phyloP scores from a whole-genome alignment of 73 alveolate species.

The Tetrahymena malaccensis region DNA sequence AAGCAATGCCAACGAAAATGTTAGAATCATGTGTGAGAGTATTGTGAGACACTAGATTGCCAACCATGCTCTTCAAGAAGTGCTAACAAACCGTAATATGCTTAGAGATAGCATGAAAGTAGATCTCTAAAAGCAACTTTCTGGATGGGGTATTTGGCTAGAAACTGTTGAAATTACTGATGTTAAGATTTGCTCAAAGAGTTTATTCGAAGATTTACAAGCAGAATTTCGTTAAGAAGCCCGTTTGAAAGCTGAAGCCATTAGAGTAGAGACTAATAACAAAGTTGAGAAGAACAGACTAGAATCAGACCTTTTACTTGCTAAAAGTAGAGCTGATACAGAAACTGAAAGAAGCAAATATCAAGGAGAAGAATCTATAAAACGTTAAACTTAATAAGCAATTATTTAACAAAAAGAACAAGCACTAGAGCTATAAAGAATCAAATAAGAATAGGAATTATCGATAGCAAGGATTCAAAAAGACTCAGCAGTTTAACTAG shows the following conservation, averaged over 20 bases:
- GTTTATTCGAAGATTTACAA: conserved; percentile 17
- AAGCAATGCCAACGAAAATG: neutral
- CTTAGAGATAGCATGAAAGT: neutral
- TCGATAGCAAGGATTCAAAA: neutral
- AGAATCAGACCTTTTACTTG: neutral
- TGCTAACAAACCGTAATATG: neutral
- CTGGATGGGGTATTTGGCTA: conserved; percentile 47
- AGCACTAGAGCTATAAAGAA: neutral
- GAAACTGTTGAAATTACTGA: conserved; percentile 25
- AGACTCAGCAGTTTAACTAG: neutral
- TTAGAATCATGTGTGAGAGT: neutral
- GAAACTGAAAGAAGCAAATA: neutral
- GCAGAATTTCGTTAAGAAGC: conserved; percentile 5
- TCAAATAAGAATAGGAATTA: neutral
- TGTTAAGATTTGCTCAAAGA: conserved; percentile 2
- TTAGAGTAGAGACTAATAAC: neutral
- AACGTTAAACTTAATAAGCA: neutral
- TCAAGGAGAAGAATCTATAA: neutral
- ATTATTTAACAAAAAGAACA: neutral
- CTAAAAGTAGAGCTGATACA: neutral
- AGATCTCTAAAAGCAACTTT: neutral
- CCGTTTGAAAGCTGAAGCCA: neutral
- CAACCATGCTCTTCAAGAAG: neutral
- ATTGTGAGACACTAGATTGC: neutral
- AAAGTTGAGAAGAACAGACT: neutral